Percentiles rank a stretch among this genome's conserved stretches.
phyloP scores from a whole-genome alignment of 202 grass and related monocot genomes.

The Setaria italica region DNA sequence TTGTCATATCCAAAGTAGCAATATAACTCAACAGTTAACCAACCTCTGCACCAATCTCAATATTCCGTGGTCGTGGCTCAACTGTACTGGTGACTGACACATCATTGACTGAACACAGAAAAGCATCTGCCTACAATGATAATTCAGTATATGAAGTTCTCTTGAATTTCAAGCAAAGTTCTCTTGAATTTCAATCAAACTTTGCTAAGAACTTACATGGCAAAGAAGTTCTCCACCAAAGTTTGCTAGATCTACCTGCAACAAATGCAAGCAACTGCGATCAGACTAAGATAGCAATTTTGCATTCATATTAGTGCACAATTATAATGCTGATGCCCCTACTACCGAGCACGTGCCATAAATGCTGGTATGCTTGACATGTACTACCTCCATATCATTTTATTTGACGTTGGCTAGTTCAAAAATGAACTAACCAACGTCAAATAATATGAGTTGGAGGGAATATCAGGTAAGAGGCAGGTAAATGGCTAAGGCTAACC shows the following conservation, averaged over 20 bases:
- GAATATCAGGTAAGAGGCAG: not conserved
- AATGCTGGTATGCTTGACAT: not conserved
- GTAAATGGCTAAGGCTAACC: not conserved
- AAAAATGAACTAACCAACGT: too few relatives aligned
- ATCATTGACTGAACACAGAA: slow-evolving; percentile 90
- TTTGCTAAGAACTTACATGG: slow-evolving; percentile 59
- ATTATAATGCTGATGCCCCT: not conserved
- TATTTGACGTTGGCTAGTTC: too few relatives aligned
- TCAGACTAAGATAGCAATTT: slow-evolving; percentile 34
- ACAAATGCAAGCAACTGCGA: slow-evolving; percentile 17
- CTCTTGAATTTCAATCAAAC: slow-evolving; percentile 5
- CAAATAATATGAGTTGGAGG: too few relatives aligned
- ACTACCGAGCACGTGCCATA: slow-evolving; percentile 22
- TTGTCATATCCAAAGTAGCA: slow-evolving; percentile 20
- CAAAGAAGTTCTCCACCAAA: slow-evolving; percentile 85
- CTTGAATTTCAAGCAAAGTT: slow-evolving; percentile 13
- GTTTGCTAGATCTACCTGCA: slow-evolving; percentile 78
- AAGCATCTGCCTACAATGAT: slow-evolving; percentile 71
- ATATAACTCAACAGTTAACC: slow-evolving; percentile 34
- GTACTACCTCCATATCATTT: not conserved
- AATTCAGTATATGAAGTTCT: slow-evolving; percentile 30
- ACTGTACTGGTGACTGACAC: slow-evolving; percentile 73
- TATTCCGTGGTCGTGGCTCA: slow-evolving; percentile 73
- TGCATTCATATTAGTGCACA: not conserved
- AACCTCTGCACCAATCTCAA: slow-evolving; percentile 92